Percentiles rank a stretch among this genome's conserved stretches.
phyloP scores from a whole-genome alignment of 2,329 filamentous ascomycete genomes.

The Botryotinia calthae region DNA sequence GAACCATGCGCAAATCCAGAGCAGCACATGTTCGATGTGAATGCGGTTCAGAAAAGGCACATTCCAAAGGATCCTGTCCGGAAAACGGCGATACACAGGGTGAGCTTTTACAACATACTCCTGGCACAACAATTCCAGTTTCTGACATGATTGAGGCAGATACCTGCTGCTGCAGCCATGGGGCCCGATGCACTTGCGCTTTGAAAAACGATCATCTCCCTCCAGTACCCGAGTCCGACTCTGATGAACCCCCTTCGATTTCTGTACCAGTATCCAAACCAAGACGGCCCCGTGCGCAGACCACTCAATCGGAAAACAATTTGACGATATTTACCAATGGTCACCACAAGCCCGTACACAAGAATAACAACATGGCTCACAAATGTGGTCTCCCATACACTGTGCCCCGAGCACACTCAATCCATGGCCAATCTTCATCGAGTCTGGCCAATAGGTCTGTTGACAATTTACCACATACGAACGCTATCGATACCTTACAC shows the following conservation, averaged over 20 bases:
- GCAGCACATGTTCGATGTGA: conserved; percentile 95
- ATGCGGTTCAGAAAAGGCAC: conserved; percentile 86
- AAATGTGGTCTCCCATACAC: conserved; percentile 60
- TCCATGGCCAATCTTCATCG: conserved; percentile 50
- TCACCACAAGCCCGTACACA: conserved; percentile 61
- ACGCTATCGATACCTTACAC: conserved; percentile 43
- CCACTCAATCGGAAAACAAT: conserved; percentile 57
- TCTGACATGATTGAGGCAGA: conserved; percentile 47
- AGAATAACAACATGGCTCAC: conserved; percentile 58
- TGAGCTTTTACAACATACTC: conserved; percentile 37
- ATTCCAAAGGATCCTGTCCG: conserved; percentile 54
- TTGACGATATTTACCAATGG: conserved; percentile 62
- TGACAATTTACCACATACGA: conserved; percentile 45
- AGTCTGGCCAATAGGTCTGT: conserved; percentile 48
- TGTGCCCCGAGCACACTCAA: conserved; percentile 56
- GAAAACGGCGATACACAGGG: conserved; percentile 48
- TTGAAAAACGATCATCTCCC: conserved; percentile 63
- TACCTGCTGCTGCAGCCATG: conserved; percentile 69
- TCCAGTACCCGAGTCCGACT: conserved; percentile 63
- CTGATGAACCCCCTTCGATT: conserved; percentile 48
- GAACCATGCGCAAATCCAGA: conserved; percentile 91
- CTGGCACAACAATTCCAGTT: conserved; percentile 33
- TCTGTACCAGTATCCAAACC: conserved; percentile 42
- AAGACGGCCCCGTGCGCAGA: conserved; percentile 58
- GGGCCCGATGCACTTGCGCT: conserved; percentile 63